These are phyloP conservation scores for Toxicodendron radicans DNA, from an alignment of 345 rosid species.

Conservation along the genomic window DNA sequence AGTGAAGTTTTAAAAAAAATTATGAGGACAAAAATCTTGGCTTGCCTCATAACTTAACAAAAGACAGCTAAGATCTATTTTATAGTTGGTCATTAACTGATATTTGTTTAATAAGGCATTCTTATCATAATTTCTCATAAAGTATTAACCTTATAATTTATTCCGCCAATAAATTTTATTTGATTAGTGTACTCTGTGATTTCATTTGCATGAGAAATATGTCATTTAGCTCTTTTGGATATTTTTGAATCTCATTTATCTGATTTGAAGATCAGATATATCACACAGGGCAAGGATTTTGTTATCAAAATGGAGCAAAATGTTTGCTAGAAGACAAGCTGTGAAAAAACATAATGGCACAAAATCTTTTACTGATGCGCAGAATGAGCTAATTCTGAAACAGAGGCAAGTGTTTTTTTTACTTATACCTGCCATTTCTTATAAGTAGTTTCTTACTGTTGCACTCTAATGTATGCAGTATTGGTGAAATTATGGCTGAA, in stretches of 20 bases:
- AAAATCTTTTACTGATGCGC: slow-evolving; percentile 51
- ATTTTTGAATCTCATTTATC: slow-evolving; percentile 68
- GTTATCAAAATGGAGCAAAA: slow-evolving; percentile 89
- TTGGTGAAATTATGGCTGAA: slow-evolving; percentile 77
- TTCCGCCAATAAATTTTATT: neutral
- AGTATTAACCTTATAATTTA: neutral
- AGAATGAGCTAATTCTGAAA: slow-evolving; percentile 70
- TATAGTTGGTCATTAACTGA: neutral
- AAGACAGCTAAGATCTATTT: no score
- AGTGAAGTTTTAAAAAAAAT: no score
- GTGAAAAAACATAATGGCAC: slow-evolving; percentile 67
- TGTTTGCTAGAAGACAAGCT: slow-evolving; percentile 74
- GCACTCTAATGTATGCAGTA: slow-evolving; percentile 50
- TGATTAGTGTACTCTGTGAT: neutral
- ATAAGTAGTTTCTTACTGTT: slow-evolving; percentile 29
- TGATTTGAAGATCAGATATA: slow-evolving; percentile 99
- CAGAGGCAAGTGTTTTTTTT: slow-evolving; percentile 61
- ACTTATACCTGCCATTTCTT: slow-evolving; percentile 16
- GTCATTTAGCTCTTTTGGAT: slow-evolving; percentile 17
- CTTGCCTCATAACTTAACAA: no score
- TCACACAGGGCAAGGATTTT: slow-evolving; percentile 96
- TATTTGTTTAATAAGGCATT: neutral
- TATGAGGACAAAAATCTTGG: no score
- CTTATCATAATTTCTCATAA: neutral
- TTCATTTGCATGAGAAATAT: neutral